A percentile compares a stretch with the other conserved stretches of the same genome.
These are phyloP conservation scores for Tolypocladium sp. DNA, from an alignment of 2,329 filamentous ascomycete species.

Conservation along the genomic window DNA sequence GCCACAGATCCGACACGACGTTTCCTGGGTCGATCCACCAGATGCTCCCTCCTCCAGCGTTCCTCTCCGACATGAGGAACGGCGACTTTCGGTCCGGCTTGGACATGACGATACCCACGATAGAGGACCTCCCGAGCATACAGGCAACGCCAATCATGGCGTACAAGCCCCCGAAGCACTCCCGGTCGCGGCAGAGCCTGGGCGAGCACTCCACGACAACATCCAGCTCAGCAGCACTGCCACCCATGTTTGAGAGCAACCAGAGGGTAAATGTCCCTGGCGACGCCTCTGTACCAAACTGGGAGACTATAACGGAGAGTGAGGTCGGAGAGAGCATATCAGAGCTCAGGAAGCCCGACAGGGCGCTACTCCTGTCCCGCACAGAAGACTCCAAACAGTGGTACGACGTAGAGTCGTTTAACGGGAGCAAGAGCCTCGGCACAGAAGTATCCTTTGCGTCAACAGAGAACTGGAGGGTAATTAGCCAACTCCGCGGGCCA, in stretches of 20 bases:
- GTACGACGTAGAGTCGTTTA: constrained; percentile 14
- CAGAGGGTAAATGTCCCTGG: constrained; percentile 1
- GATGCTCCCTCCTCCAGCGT: constrained; percentile 18
- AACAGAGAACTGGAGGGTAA: constrained; percentile 26
- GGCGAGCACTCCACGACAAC: constrained; percentile 19
- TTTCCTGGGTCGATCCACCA: constrained; percentile 20
- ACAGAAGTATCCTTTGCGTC: constrained; percentile 24
- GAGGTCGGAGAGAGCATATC: constrained; percentile 15
- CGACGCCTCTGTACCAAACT: constrained; percentile 8
- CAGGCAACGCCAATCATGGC: constrained; percentile 6
- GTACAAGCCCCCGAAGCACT: constrained; percentile 5
- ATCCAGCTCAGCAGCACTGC: constrained; percentile 23
- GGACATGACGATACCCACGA: constrained; percentile 17
- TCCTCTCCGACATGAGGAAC: constrained; percentile 14
- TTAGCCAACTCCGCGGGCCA: constrained; percentile 10
- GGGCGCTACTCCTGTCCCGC: constrained; percentile 7
- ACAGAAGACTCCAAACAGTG: constrained; percentile 9
- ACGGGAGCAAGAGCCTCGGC: constrained; percentile 11
- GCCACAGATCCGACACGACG: constrained; percentile 15
- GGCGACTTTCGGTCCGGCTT: constrained; percentile 17
- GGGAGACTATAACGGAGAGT: constrained; percentile 9
- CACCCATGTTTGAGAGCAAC: constrained; percentile 6
- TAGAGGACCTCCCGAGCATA: constrained; percentile 16
- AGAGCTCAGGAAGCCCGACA: constrained; percentile 14
- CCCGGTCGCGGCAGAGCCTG: constrained; percentile 10